Evolutionary conservation across 768 basidiomycete genomes (phyloP).

Genomic region (Clathrus columnatus): DNA sequence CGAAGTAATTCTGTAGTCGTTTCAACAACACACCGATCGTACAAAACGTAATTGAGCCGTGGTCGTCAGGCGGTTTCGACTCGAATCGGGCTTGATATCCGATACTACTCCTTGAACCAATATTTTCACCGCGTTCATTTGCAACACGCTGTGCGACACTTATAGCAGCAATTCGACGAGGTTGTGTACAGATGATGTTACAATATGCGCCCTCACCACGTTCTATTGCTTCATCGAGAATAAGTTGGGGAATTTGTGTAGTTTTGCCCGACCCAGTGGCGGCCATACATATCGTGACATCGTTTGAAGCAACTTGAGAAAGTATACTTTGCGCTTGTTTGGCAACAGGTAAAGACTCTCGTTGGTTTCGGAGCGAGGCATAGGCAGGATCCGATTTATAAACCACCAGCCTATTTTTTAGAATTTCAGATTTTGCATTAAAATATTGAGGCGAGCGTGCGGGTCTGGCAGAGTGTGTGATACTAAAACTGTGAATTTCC

Average conservation of each 20-base stretch:
- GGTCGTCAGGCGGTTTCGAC: slow-evolving; percentile 60
- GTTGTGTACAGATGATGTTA: slow-evolving; percentile 91
- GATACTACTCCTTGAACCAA: slow-evolving; percentile 54
- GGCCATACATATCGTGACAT: slow-evolving; percentile 85
- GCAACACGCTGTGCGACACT: slow-evolving; percentile 88
- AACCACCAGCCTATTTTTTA: slow-evolving; percentile 42
- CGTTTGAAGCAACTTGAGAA: slow-evolving; percentile 59
- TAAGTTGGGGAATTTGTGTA: slow-evolving; percentile 88
- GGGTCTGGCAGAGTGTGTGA: not conserved
- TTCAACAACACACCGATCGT: slow-evolving; percentile 89
- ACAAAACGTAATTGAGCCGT: slow-evolving; percentile 87
- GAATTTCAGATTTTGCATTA: slow-evolving; percentile 46
- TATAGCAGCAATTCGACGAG: slow-evolving; percentile 83
- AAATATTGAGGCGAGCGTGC: slow-evolving; percentile 16
- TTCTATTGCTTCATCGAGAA: slow-evolving; percentile 76
- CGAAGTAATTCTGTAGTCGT: slow-evolving; percentile 50
- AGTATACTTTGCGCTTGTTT: slow-evolving; percentile 59
- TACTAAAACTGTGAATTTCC: not conserved
- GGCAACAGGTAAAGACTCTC: slow-evolving; percentile 68
- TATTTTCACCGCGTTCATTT: slow-evolving; percentile 68
- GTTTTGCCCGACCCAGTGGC: slow-evolving; percentile 91
- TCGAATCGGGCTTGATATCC: slow-evolving; percentile 95
- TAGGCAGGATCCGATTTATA: slow-evolving; percentile 56
- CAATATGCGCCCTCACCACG: slow-evolving; percentile 73
- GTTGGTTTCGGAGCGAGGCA: slow-evolving; percentile 57